Conservation (phyloP, 1,284 basidiomycete species). For the Ceratobasidium sp. region DNA sequence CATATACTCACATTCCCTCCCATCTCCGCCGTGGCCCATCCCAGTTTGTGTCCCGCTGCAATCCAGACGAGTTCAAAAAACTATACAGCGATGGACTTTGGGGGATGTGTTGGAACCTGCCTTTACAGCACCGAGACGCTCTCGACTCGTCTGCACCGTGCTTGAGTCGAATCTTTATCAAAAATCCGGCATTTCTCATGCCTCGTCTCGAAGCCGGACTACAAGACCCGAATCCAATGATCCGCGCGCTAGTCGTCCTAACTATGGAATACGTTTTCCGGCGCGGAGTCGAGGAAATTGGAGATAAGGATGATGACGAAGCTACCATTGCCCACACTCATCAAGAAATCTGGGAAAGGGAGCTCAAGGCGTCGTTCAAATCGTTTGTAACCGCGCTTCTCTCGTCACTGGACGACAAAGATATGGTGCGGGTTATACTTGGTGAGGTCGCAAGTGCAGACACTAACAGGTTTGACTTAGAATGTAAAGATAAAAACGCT, state of each 20-base stretch:
- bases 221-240: constrained; percentile 71
- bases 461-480: too few relatives aligned
- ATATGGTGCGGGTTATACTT: too few relatives aligned
- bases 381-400: constrained; percentile 91
- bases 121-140: constrained; percentile 87
- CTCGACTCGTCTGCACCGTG: constrained; percentile 96
- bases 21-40: not conserved
- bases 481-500: too few relatives aligned
- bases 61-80: not conserved
- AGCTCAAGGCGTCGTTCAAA: constrained; percentile 89
- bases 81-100: constrained; percentile 74
- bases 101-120: constrained; percentile 87
- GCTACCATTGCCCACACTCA: not conserved
- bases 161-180: constrained; percentile 91
- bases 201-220: constrained; percentile 88
- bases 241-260: constrained; percentile 89
- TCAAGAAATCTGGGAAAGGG: constrained; percentile 68
- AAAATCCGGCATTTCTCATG: constrained; percentile 87
- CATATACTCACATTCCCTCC: constrained; percentile 18
- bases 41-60: constrained; percentile 89
- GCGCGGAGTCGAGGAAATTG: constrained; percentile 60
- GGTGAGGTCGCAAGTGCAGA: too few relatives aligned
- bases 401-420: constrained; percentile 82
- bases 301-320: not conserved
- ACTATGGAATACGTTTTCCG: constrained; percentile 92